Base-by-base conservation (phyloP, 139 green algal species). In the Picochlorum costavermella region DNA sequence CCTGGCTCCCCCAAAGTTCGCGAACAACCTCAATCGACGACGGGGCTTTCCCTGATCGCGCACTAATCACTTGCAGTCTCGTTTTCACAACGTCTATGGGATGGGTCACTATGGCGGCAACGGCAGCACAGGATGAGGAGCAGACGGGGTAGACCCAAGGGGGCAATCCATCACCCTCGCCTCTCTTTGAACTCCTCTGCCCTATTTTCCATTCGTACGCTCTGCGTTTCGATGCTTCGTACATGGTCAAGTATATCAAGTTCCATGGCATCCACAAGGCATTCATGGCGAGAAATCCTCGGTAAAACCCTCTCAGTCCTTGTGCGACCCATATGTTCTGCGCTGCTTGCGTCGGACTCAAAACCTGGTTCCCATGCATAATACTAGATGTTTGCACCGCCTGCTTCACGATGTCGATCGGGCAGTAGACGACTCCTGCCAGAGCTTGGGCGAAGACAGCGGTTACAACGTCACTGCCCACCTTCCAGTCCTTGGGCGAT, bases 361-460 rank as follows among this genome's bases (percentile, higher is more conserved):
- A 30, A 40, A 43, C 17, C 46, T 30, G 17, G 6, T 6, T 17
- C 26, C 51, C 20, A 20, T 10, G 33, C 53, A 69, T 45, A 50
- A 84, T 68, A 28, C 51, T 46, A 31, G 60, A 28, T 45, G 64
- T 77, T 78, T 94, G 87, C 74, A 95, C 67, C 5, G 87, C 74
- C 78, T 96, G 86, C 72, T 96, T 96, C 29, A 96, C 56, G 16
- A 96, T 84, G 73, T 96, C 89, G 5, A 95, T 80, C 23, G 89
- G 89, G 9, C 86, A 96, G 76, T 90, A 95, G 6, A 88, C 82
- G 8, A 91, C 30, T 37, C 92, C 86, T 17, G 75, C 84, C 3
- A 85, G 53, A n/a, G 87, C 68, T 67, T 92, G 87, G 1, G 86
- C 85, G 0, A 82, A 37, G 2, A 62, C 71, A 2, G 82, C 87